A percentile compares a stretch with the other conserved stretches of the same genome.
Conservation (phyloP, 129 eudicot species). For the Tanacetum coccineum region DNA sequence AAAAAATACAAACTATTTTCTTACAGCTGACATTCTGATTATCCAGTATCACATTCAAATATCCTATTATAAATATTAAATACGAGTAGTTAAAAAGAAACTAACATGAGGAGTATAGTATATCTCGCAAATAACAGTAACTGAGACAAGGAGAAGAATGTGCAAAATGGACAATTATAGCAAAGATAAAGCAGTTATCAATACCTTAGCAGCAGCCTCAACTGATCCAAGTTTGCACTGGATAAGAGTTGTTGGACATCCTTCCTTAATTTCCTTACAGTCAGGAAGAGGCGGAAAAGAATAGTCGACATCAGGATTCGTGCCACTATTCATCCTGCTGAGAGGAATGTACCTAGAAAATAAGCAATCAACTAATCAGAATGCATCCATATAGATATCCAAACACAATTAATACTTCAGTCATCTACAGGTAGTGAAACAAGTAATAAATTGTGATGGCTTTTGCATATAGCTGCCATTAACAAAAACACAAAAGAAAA, state of each 20-base stretch:
- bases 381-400: background rate
- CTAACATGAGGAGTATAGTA: background rate
- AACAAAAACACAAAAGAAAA: no score
- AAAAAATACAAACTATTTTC: no score
- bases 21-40: no score
- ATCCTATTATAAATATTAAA: no score
- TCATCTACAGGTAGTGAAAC: no score
- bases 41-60: no score
- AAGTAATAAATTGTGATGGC: no score
- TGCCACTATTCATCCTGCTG: slow-evolving; percentile 48
- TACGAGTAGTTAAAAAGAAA: no score
- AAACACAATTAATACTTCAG: background rate
- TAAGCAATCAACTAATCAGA: background rate
- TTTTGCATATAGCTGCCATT: no score
- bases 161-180: background rate
- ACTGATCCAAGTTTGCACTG: slow-evolving; percentile 64
- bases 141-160: background rate
- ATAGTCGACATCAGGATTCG: slow-evolving; percentile 27
- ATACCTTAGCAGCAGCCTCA: slow-evolving; percentile 83
- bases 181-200: background rate
- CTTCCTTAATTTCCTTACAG: slow-evolving; percentile 57
- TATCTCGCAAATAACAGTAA: background rate
- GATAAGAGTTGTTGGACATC: slow-evolving; percentile 49
- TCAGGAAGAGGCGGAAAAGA: slow-evolving; percentile 64
- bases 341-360: slow-evolving; percentile 76